Evolutionary conservation across 352 stramenopile genomes (phyloP).

Genomic region (Pythium phragmiticola): DNA sequence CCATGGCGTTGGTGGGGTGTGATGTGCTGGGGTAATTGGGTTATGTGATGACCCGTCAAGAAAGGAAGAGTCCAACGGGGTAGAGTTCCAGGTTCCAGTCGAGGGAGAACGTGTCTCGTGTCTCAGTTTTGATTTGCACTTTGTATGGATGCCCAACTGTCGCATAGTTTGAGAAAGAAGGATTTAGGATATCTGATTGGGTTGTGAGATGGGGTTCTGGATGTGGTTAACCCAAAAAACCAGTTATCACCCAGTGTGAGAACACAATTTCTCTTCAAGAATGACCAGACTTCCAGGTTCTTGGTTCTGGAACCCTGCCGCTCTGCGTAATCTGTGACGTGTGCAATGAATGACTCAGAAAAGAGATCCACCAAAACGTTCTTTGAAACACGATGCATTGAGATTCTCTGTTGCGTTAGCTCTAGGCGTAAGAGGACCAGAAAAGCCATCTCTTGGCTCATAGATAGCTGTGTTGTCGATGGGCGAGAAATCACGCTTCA

Average conservation of each 20-base stretch:
- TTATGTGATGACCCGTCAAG: neutral
- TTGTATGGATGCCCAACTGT: constrained; percentile 8
- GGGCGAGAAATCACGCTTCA: neutral
- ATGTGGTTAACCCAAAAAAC: too few species aligned
- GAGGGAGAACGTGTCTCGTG: neutral
- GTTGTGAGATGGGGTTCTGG: too few species aligned
- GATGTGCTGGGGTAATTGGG: neutral
- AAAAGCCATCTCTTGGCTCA: too few species aligned
- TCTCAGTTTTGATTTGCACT: neutral
- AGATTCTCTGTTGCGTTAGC: neutral
- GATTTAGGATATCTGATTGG: too few species aligned
- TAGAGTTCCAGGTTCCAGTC: constrained; percentile 21
- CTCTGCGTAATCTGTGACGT: constrained; percentile 7
- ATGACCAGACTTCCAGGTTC: neutral
- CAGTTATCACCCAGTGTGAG: too few species aligned
- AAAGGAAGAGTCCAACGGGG: constrained; percentile 1
- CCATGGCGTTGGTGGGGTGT: constrained; percentile 5
- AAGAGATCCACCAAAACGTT: constrained; percentile 6
- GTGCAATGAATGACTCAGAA: constrained; percentile 11
- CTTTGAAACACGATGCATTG: neutral
- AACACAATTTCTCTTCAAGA: neutral
- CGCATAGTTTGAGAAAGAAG: neutral
- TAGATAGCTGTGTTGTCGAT: too few species aligned
- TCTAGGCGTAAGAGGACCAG: too few species aligned
- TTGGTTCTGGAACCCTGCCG: constrained; percentile 3